phyloP scores from a whole-genome alignment of 192 early-diverging fungal species.

The Coemansia sp. region DNA sequence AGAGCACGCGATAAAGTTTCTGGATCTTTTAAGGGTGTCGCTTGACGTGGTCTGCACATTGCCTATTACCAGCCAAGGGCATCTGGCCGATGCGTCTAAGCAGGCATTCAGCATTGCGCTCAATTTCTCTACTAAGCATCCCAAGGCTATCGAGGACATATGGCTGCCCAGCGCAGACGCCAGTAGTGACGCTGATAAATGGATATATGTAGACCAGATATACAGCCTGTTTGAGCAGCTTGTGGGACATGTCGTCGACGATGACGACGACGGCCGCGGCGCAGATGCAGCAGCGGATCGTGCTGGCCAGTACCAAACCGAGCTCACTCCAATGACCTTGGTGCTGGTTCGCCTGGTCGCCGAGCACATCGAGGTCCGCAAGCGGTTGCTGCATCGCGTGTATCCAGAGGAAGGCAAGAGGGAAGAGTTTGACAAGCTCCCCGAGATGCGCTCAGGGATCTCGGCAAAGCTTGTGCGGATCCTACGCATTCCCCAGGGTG shows the following conservation, averaged over 20 bases:
- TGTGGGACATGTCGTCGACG: constrained; percentile 6
- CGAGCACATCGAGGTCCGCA: constrained; percentile 26
- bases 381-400: constrained; percentile 22
- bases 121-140: constrained; percentile 26
- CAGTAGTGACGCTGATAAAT: neutral
- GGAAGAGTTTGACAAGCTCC: constrained; percentile 25
- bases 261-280: neutral
- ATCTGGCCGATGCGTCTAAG: constrained; percentile 24
- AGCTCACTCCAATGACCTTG: constrained; percentile 35
- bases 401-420: constrained; percentile 13
- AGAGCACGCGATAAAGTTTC: constrained; percentile 22
- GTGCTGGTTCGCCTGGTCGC: constrained; percentile 35
- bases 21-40: constrained; percentile 16
- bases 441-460: constrained; percentile 32
- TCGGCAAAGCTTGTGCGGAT: constrained; percentile 35
- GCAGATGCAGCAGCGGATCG: neutral
- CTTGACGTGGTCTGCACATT: constrained; percentile 11
- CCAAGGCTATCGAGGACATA: constrained; percentile 9
- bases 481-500: constrained; percentile 33
- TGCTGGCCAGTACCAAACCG: constrained; percentile 9
- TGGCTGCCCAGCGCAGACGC: constrained; percentile 24
- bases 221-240: constrained; percentile 11
- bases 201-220: constrained; percentile 16
- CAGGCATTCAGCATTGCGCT: constrained; percentile 40
- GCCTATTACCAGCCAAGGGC: constrained; percentile 7